These are phyloP conservation scores for Gnomoniopsis smithogilvyi DNA, from an alignment of 2,329 filamentous ascomycete genomes.

Conservation along the genomic window DNA sequence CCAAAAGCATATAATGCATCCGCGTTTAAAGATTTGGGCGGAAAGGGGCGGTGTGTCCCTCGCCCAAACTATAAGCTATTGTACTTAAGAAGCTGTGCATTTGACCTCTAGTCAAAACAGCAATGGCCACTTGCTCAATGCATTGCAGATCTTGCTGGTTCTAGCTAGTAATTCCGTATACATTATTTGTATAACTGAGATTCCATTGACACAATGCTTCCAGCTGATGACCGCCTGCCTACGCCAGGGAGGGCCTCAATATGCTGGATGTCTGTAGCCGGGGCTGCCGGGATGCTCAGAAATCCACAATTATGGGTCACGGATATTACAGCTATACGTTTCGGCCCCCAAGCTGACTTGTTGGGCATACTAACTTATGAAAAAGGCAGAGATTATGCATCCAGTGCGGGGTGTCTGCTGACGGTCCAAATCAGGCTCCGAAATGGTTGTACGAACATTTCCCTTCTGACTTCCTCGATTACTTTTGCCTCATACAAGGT, in stretches of 20 bases:
- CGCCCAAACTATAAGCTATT: conserved; percentile 47
- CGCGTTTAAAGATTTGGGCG: conserved; percentile 56
- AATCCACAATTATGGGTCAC: no score
- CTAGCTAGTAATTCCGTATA: conserved; percentile 38
- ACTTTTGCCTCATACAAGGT: no score
- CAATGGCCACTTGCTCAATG: conserved; percentile 48
- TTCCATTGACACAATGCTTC: conserved; percentile 61
- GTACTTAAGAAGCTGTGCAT: conserved; percentile 52
- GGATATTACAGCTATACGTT: no score
- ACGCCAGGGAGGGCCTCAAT: conserved; percentile 32
- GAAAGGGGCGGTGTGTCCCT: conserved; percentile 44
- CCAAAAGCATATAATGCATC: conserved; percentile 63
- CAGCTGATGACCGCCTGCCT: conserved; percentile 55
- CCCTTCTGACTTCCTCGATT: no score
- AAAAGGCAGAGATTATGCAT: no score
- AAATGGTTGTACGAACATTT: no score
- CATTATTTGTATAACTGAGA: conserved; percentile 50
- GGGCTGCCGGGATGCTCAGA: no score
- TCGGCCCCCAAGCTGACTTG: no score
- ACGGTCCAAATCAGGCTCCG: no score
- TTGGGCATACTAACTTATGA: no score
- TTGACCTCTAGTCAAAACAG: conserved; percentile 45
- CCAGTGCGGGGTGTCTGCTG: no score
- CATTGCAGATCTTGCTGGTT: conserved; percentile 48
- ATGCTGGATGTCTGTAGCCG: no score